A percentile compares a stretch with the other conserved stretches of the same genome.
Conservation (phyloP, 176 grass and related monocot species). For the Musa beccarii region DNA sequence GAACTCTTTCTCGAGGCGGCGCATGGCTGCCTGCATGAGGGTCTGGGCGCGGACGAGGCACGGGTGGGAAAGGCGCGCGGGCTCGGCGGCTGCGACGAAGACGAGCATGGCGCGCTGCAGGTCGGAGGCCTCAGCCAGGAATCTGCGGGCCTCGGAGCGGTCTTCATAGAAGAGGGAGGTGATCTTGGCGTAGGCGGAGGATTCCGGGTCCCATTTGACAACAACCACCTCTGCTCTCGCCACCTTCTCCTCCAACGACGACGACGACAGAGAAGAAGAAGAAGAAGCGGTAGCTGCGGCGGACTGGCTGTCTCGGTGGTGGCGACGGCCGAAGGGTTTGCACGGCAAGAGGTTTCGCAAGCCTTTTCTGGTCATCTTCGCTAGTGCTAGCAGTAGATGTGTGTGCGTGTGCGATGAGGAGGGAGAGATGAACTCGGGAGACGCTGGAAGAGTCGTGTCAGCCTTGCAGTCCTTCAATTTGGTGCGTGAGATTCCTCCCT, state of each 20-base stretch:
- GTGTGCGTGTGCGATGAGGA: too few relatives aligned
- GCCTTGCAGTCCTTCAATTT: too few relatives aligned
- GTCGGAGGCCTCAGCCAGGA: slow-evolving; percentile 31
- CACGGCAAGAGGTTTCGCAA: not conserved
- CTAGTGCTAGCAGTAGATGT: too few relatives aligned
- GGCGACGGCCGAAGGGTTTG: not conserved
- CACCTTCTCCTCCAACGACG: slow-evolving; percentile 33
- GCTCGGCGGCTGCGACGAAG: slow-evolving; percentile 19
- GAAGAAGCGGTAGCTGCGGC: not conserved
- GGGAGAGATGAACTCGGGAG: too few relatives aligned
- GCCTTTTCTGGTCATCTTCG: not conserved
- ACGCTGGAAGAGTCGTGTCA: too few relatives aligned
- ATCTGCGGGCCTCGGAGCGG: slow-evolving; percentile 16
- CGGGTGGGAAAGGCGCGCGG: not conserved
- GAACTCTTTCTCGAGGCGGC: slow-evolving; percentile 47
- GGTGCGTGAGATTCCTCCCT: too few relatives aligned
- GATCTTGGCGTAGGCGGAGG: slow-evolving; percentile 3
- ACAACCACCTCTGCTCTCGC: slow-evolving; percentile 31
- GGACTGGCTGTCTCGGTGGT: not conserved
- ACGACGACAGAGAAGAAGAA: slow-evolving; percentile 6
- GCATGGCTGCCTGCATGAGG: slow-evolving; percentile 54
- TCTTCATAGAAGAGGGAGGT: slow-evolving; percentile 28
- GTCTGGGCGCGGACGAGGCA: slow-evolving; percentile 45
- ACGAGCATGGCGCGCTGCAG: slow-evolving; percentile 62
- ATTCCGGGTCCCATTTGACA: slow-evolving; percentile 38